These are phyloP conservation scores for Lipomyces lipofer DNA, from an alignment of 805 yeast species.

Conservation along the genomic window DNA sequence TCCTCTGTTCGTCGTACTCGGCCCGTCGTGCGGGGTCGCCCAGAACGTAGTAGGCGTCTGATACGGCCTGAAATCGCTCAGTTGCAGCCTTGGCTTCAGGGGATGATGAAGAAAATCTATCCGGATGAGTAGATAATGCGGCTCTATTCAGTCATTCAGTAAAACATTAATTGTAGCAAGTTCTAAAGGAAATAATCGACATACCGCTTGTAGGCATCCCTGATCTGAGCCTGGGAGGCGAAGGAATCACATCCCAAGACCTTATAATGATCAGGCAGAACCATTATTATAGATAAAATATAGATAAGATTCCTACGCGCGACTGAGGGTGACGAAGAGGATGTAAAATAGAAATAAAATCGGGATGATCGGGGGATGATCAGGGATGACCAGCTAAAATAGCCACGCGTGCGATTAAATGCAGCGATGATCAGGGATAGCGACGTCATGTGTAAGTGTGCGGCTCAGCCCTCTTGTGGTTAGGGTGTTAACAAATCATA, in stretches of 20 bases:
- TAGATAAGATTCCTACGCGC: too few species aligned
- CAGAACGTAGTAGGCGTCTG: conserved; percentile 33
- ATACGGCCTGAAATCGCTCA: conserved; percentile 27
- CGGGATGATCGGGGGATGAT: too few species aligned
- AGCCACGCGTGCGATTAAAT: too few species aligned
- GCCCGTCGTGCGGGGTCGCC: conserved; percentile 27
- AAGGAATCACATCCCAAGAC: conserved; percentile 10
- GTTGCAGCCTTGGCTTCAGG: conserved; percentile 27
- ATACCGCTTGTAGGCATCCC: conserved; percentile 30
- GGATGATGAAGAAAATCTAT: conserved; percentile 25
- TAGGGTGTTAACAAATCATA: too few species aligned
- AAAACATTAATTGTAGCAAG: background rate
- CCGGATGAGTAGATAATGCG: conserved; percentile 33
- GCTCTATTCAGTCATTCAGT: conserved; percentile 20
- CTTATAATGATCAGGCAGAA: conserved; percentile 27
- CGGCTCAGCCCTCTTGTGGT: too few species aligned
- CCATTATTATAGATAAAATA: too few species aligned
- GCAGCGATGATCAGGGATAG: too few species aligned
- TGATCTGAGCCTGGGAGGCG: conserved; percentile 27
- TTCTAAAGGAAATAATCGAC: background rate
- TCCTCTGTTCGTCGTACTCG: conserved; percentile 27
- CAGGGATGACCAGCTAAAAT: too few species aligned
- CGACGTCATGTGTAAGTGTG: too few species aligned
- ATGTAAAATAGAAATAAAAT: too few species aligned
- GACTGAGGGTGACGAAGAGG: too few species aligned